These are phyloP conservation scores for Xylariaceae sp. DNA, from an alignment of 2,329 filamentous ascomycete species.

Conservation along the genomic window DNA sequence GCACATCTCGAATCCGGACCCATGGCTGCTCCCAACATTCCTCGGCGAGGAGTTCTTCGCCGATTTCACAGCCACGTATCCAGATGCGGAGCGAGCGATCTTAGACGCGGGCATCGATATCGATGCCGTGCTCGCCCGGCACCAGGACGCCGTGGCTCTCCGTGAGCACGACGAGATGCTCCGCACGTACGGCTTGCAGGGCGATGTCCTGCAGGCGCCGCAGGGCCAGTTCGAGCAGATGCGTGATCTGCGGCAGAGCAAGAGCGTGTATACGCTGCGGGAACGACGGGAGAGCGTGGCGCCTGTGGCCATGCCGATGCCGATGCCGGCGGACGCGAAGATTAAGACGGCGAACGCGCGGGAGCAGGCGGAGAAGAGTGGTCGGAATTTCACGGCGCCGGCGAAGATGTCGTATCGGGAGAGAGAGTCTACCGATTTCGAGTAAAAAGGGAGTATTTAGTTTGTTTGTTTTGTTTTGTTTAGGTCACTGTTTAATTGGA, in stretches of 20 bases:
- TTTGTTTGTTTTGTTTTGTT: neutral
- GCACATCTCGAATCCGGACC: neutral
- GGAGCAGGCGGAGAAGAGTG: neutral
- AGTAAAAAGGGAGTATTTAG: neutral
- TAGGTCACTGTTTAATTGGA: neutral
- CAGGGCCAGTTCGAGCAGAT: constrained; percentile 22
- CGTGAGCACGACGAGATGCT: constrained; percentile 28
- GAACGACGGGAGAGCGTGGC: neutral
- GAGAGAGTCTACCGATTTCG: neutral
- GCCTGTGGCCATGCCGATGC: neutral
- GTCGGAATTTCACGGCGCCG: neutral
- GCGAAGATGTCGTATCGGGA: neutral
- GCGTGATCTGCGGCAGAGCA: constrained; percentile 14
- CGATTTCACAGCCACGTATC: constrained; percentile 20
- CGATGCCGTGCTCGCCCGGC: constrained; percentile 14
- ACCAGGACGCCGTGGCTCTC: constrained; percentile 10
- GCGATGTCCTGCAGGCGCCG: neutral
- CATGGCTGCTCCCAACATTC: constrained; percentile 22
- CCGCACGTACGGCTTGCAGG: constrained; percentile 18
- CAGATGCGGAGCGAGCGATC: constrained; percentile 12
- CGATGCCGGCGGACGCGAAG: neutral
- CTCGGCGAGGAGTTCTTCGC: constrained; percentile 26
- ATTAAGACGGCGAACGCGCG: too few relatives aligned
- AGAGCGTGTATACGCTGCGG: constrained; percentile 23
- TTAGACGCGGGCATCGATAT: constrained; percentile 26